Evolutionary conservation across 805 yeast genomes (phyloP).

Genomic region (Starmerella cellae): DNA sequence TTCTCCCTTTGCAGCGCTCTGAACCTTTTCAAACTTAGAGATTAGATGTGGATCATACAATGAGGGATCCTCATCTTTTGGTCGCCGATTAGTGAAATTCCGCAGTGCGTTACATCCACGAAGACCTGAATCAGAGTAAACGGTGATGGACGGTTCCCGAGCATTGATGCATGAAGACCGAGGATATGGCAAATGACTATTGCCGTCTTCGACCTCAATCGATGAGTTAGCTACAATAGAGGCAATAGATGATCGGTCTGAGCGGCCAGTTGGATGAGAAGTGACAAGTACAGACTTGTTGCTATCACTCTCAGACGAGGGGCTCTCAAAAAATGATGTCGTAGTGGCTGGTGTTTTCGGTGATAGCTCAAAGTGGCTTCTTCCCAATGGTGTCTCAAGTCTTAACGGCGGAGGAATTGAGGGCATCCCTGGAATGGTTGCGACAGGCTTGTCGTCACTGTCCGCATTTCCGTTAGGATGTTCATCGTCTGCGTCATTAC

Average conservation of each 20-base stretch:
- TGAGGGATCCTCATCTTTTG: not conserved
- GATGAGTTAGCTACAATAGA: not conserved
- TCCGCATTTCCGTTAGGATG: not conserved
- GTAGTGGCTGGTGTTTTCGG: constrained; percentile 5
- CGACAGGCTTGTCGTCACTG: not conserved
- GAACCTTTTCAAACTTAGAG: constrained; percentile 50
- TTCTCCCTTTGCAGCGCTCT: constrained; percentile 69
- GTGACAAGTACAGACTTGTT: too few species aligned
- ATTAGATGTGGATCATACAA: constrained; percentile 26
- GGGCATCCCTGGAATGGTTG: not conserved
- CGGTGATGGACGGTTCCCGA: not conserved
- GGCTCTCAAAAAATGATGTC: not conserved
- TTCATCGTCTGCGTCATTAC: not conserved
- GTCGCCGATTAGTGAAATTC: not conserved
- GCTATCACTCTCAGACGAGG: too few species aligned
- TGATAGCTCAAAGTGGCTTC: not conserved
- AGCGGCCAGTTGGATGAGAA: not conserved
- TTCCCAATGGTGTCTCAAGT: constrained; percentile 10
- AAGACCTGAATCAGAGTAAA: not conserved
- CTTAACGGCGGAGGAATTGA: constrained; percentile 9
- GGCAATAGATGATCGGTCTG: too few species aligned
- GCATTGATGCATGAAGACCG: too few species aligned
- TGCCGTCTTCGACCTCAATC: not conserved
- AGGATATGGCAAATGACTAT: not conserved
- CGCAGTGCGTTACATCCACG: not conserved